A percentile compares a stretch with the other conserved stretches of the same genome.
Evolutionary conservation across 768 basidiomycete species (phyloP).

Genomic region (Pleurotus eryngii): DNA sequence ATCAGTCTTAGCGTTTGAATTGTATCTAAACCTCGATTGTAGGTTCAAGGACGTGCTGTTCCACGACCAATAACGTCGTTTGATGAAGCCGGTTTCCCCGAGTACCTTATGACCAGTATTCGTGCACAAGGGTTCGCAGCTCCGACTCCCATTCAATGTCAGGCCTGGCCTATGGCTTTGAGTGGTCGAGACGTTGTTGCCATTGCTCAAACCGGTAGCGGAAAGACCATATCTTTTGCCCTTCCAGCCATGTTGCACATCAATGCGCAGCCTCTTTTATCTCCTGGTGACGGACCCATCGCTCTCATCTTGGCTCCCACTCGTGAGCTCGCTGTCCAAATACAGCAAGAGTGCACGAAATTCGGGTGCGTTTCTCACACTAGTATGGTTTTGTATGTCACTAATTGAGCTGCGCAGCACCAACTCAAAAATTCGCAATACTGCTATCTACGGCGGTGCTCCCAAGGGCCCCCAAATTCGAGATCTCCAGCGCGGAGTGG

Average conservation of each 20-base stretch:
- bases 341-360: conserved; percentile 97
- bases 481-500: conserved; percentile 94
- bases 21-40: conserved; percentile 6
- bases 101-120: conserved; percentile 93
- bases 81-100: conserved; percentile 94
- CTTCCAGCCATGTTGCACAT: conserved; percentile 99
- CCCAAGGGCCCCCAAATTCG: conserved; percentile 99
- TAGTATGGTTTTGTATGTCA: conserved; percentile 3
- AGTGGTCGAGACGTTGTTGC: conserved; percentile 93
- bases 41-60: conserved; percentile 86
- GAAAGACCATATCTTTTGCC: conserved; percentile 98
- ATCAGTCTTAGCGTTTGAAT: neutral
- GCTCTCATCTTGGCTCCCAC: conserved; percentile 96
- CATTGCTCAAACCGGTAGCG: conserved; percentile 97
- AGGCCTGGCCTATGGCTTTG: conserved; percentile 99
- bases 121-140: conserved; percentile 87
- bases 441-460: conserved; percentile 97
- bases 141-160: conserved; percentile 97
- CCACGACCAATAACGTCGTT: conserved; percentile 90
- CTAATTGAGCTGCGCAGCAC: conserved; percentile 38
- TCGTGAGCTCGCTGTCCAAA: conserved; percentile 97
- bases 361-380: conserved; percentile 64
- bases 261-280: conserved; percentile 94
- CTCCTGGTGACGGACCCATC: conserved; percentile 96
- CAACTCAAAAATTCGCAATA: conserved; percentile 96